Evolutionary conservation across 345 rosid genomes (phyloP), one percentile per base, ranked within the genome.

Genomic region (Laguncularia racemosa): DNA sequence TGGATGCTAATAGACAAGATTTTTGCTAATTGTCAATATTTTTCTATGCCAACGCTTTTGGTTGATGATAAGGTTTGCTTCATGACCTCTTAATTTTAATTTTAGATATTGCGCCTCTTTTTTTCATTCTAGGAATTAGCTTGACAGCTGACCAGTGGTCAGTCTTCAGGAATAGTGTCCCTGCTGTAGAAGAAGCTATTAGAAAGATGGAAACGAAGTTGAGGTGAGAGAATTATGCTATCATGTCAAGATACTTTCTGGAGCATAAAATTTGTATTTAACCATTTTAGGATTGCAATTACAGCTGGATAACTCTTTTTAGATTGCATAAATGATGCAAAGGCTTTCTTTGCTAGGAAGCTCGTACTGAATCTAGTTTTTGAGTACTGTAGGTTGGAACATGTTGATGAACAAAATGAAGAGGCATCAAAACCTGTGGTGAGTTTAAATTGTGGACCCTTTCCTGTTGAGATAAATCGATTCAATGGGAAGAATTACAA

Each of bases 401-500:
- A 14, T 17, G 58, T 43, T 57, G 63, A 20, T 44, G 68, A 48
- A 20, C 69, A 65, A 58, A 73, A 53, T 4, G 53, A 50, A 56
- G 79, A 68, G 51, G 52, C 68, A 10, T 53, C 76, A 52, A 64
- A 72, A 46, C 58, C 81, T 60, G 67, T 26, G 54, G 55, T 69
- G 54, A 52, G 64, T 20, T 58, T 58, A 23, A 44, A 58, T 69
- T 67, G n/a, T 48, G 67, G 70, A 45, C 58, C 77, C 75, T 56
- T 73, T 28, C 76, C 67, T 20, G 58, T 73, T 23, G 78, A 79
- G 60, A 69, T 70, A 26, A 69, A 70, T 15, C 87, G 95, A 47
- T 88, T 91, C 62, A 75, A 81, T 73, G 98, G 95, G 66, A 91
- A 76, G 71, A 80, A 78, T 65, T 84, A 88, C 60, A 66, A 57